Conservation (phyloP, 176 grass and related monocot genomes). For the Zizania latifolia region DNA sequence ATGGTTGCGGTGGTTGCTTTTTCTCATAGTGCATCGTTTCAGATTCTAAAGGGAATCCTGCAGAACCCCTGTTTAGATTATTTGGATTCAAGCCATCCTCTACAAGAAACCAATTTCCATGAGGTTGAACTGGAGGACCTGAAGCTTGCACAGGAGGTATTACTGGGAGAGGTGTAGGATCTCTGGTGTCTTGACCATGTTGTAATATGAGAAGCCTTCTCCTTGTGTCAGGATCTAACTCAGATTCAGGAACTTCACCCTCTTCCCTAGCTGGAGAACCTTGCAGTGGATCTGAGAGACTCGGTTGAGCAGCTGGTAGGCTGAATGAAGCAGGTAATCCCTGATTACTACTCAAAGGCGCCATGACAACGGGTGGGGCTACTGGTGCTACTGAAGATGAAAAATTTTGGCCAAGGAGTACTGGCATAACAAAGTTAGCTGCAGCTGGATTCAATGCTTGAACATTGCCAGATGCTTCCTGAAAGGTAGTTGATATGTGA, state of each 20-base stretch:
- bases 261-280: constrained; percentile 93
- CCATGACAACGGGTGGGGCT: constrained; percentile 30
- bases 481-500: constrained; percentile 30
- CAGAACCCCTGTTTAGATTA: constrained; percentile 41
- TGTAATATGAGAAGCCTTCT: constrained; percentile 98
- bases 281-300: constrained; percentile 59
- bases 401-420: constrained; percentile 48
- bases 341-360: constrained; percentile 45
- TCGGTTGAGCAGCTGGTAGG: constrained; percentile 49
- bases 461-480: constrained; percentile 69
- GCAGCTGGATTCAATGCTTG: constrained; percentile 41
- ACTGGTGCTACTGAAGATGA: constrained; percentile 46
- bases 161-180: constrained; percentile 61
- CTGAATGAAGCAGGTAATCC: constrained; percentile 33
- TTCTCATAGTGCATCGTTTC: constrained; percentile 47
- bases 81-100: constrained; percentile 54
- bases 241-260: constrained; percentile 95
- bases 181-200: constrained; percentile 89
- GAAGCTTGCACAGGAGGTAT: constrained; percentile 43
- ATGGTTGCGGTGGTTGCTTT: constrained; percentile 48
- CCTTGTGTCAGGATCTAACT: constrained; percentile 94
- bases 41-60: constrained; percentile 52
- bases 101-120: constrained; percentile 60
- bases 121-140: constrained; percentile 61
- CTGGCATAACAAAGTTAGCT: constrained; percentile 46